Base-by-base conservation (phyloP, 192 early-diverging fungal genomes). In the Bifiguratus adelaidae region DNA sequence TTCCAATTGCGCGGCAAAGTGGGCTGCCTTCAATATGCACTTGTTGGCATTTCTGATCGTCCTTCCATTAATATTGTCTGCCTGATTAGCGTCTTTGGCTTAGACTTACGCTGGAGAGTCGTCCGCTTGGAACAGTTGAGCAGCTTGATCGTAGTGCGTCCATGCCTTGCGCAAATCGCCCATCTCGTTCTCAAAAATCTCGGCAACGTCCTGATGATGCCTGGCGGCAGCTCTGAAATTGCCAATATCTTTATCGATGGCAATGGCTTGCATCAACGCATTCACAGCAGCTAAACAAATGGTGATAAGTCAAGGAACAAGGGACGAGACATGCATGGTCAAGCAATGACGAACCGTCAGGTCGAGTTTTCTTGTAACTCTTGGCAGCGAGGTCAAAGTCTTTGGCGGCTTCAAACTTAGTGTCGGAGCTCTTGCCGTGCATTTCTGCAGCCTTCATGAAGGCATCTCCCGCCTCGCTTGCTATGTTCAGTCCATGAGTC, bases 391-490 rank as follows among this genome's bases (percentile, higher is more conserved):
- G 80, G 27, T 94, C 71, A 67, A 78, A 95, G 41, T 76, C 73
- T 34, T 75, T 74, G 0, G 91, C 71, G 2, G 93, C 91, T 55
- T 99, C 94, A 61, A 92, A 85, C 30, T 74, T 68, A 56, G 94
- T 91, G 32, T 77, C 70, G 23, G 80, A 61, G 13, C 50, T 50
- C 48, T 85, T 76, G 25, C 85, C 56, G 44, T 83, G 81, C 61
- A 86, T 73, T 22, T 86, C 71, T 0, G 90, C 92, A 22, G 93
- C 86, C 41, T 81, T 77, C 48, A 80, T 70, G 65, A 89, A 95
- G 0, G 92, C 87, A 49, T 95, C 92, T 53, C 96, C 96, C 19
- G 92, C 88, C 56, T 95, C 91, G 51, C 80, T 85, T 83, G 82
- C 86, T 91, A 48, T 16, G 34, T 13, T 34, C 35, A 15, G 13